Percentiles rank a stretch among this genome's conserved stretches.
Conservation (phyloP, 2,329 filamentous ascomycete species). For the Aspergillus melleus region DNA sequence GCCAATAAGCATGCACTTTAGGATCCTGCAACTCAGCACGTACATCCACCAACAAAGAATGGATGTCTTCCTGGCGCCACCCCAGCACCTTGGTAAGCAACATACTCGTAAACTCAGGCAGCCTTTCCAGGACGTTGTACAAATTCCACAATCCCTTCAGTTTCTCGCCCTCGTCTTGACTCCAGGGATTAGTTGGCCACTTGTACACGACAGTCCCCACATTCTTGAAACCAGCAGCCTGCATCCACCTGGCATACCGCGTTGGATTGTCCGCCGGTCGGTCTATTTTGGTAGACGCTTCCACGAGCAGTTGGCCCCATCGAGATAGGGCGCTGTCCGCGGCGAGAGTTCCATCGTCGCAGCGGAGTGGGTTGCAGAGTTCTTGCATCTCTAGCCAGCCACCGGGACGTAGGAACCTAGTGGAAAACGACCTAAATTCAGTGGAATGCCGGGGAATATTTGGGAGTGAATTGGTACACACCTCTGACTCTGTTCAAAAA, state of each 20-base stretch:
- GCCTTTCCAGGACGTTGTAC: neutral
- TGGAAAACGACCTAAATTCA: no score
- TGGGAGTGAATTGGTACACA: neutral
- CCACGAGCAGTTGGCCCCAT: neutral
- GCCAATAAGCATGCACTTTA: constrained; percentile 1
- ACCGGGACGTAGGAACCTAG: neutral
- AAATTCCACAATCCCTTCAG: constrained; percentile 1
- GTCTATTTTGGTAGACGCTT: constrained; percentile 2
- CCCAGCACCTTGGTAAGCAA: constrained; percentile 3
- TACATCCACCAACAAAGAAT: neutral
- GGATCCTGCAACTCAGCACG: neutral
- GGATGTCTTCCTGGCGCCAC: neutral
- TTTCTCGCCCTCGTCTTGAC: neutral
- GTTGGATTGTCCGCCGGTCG: constrained; percentile 1
- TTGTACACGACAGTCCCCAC: neutral
- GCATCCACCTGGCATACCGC: constrained; percentile 1
- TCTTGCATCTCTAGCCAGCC: constrained; percentile 6
- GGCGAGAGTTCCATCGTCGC: constrained; percentile 1
- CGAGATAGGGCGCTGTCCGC: neutral
- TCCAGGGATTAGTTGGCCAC: constrained; percentile 4
- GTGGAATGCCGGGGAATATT: neutral
- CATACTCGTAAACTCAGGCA: neutral
- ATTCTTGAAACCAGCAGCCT: constrained; percentile 1
- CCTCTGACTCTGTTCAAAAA: neutral
- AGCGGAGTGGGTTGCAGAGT: constrained; percentile 1